These are phyloP conservation scores for Sutorius australiensis DNA, from an alignment of 768 basidiomycete genomes.

Conservation along the genomic window DNA sequence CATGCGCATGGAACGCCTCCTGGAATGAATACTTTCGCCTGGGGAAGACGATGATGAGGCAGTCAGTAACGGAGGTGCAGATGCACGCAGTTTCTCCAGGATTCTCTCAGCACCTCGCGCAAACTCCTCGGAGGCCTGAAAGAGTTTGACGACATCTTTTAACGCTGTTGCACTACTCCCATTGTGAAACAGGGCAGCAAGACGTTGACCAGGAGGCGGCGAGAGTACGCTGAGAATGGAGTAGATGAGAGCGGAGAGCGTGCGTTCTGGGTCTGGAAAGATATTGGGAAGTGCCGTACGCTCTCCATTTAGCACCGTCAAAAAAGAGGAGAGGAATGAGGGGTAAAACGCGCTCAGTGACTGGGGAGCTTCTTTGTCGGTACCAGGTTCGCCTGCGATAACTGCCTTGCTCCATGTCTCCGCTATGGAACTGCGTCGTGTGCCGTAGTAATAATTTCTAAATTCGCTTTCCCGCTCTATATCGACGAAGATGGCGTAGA, in stretches of 20 bases:
- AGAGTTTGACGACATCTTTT: conserved; percentile 64
- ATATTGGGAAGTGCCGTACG: conserved; percentile 72
- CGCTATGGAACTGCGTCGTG: conserved; percentile 62
- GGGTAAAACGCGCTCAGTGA: conserved; percentile 66
- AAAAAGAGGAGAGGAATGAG: conserved; percentile 69
- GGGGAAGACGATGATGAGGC: conserved; percentile 23
- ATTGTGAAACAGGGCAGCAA: conserved; percentile 64
- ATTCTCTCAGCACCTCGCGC: conserved; percentile 68
- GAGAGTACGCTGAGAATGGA: conserved; percentile 75
- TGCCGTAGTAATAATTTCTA: conserved; percentile 90
- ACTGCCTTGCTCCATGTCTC: conserved; percentile 63
- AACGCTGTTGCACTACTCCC: conserved; percentile 57
- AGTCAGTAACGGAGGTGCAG: conserved; percentile 20
- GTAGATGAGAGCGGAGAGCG: conserved; percentile 78
- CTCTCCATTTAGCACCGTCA: conserved; percentile 65
- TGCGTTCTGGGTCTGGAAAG: conserved; percentile 78
- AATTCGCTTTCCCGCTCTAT: conserved; percentile 94
- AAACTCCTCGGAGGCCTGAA: conserved; percentile 80
- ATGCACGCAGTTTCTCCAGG: conserved; percentile 64
- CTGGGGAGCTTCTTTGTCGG: conserved; percentile 46
- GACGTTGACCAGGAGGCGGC: conserved; percentile 77
- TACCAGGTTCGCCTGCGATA: conserved; percentile 33
- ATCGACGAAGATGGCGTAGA: conserved; percentile 82
- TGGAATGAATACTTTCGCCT: conserved; percentile 31
- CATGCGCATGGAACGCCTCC: conserved; percentile 59